phyloP scores from a whole-genome alignment of 2,329 filamentous ascomycete genomes.

The Cladosporium halotolerans region DNA sequence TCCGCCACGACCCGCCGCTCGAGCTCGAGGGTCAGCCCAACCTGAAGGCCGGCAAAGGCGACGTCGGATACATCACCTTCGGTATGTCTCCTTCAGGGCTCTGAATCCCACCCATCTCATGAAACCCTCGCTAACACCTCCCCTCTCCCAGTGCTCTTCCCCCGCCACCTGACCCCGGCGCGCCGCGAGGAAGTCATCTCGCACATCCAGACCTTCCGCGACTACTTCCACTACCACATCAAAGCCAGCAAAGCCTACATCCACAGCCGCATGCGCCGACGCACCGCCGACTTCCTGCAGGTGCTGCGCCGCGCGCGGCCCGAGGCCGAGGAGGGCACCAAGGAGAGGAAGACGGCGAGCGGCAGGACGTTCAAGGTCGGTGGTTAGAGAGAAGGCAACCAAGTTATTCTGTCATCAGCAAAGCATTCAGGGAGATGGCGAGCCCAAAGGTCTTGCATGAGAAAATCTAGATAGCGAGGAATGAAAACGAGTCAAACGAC shows the following conservation, averaged over 20 bases:
- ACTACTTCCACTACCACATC: conserved; percentile 99
- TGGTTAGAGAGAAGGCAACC: conserved; percentile 21
- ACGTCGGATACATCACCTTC: conserved; percentile 97
- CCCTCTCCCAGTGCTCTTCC: conserved; percentile 69
- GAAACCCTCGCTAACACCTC: not conserved
- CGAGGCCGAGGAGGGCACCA: conserved; percentile 73
- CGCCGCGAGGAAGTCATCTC: conserved; percentile 93
- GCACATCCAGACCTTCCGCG: conserved; percentile 98
- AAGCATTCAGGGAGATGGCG: too few species aligned
- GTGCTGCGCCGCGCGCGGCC: conserved; percentile 93
- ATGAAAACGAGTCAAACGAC: too few species aligned
- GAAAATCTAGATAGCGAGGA: too few species aligned
- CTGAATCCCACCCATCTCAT: not conserved
- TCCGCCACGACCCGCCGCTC: conserved; percentile 87
- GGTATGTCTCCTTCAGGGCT: conserved; percentile 49
- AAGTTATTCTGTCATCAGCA: too few species aligned
- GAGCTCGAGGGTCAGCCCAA: conserved; percentile 84
- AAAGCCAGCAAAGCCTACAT: conserved; percentile 99
- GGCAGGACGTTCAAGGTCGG: conserved; percentile 80
- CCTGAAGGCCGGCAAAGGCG: conserved; percentile 69
- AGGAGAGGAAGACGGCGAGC: conserved; percentile 96
- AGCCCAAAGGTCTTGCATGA: too few species aligned
- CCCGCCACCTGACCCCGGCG: conserved; percentile 73
- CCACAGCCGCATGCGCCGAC: conserved; percentile 93
- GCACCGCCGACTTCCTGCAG: conserved; percentile 97